phyloP scores from a whole-genome alignment of 345 rosid species.

The Lepidium sativum region DNA sequence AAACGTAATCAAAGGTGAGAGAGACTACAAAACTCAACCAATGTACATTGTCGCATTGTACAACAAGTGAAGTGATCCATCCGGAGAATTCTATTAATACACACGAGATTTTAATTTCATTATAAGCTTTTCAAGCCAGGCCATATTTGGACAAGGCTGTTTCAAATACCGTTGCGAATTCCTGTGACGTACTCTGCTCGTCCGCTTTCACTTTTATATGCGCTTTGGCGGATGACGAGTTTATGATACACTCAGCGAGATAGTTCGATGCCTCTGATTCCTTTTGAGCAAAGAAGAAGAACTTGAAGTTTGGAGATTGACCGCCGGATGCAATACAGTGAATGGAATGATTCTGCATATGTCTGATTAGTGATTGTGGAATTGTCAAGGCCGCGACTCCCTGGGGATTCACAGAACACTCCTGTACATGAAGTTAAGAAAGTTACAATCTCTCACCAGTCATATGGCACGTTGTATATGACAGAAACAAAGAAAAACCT shows the following conservation, averaged over 20 bases:
- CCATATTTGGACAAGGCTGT: conserved; percentile 67
- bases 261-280: conserved; percentile 54
- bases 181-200: conserved; percentile 61
- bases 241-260: conserved; percentile 82
- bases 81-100: conserved; percentile 5
- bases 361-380: conserved; percentile 68
- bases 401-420: conserved; percentile 52
- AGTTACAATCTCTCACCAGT: neutral
- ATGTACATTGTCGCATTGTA: neutral
- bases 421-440: conserved; percentile 36
- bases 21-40: conserved; percentile 15
- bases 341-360: conserved; percentile 79
- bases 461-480: neutral
- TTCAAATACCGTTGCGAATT: conserved; percentile 46
- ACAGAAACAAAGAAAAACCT: conserved; percentile 34
- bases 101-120: neutral
- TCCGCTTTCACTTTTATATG: conserved; percentile 77
- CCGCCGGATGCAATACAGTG: conserved; percentile 97
- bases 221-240: conserved; percentile 65
- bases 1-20: neutral
- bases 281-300: conserved; percentile 92
- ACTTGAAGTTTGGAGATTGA: conserved; percentile 79
- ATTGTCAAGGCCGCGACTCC: conserved; percentile 60
- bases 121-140: conserved; percentile 16
- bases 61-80: conserved; percentile 10